Percentiles rank a stretch among this genome's conserved stretches.
Evolutionary conservation across 768 basidiomycete genomes (phyloP).

Genomic region (Termitomyces sp.): DNA sequence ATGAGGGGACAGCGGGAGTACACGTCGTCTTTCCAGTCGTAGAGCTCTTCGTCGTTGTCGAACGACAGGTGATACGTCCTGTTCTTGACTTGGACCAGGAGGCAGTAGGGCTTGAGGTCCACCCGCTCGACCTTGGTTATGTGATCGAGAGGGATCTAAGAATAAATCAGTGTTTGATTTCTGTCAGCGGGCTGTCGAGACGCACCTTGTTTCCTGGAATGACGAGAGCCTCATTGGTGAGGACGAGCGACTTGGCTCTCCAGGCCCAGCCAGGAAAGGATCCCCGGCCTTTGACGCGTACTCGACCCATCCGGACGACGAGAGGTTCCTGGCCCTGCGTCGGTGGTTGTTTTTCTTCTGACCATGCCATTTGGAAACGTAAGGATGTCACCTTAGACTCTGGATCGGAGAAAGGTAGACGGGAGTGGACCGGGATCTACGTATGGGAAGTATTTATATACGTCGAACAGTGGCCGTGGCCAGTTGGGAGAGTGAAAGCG

Average conservation of each 20-base stretch:
- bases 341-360: neutral
- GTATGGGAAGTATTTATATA: neutral
- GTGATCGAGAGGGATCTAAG: constrained; percentile 23
- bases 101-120: constrained; percentile 29
- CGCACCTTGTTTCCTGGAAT: constrained; percentile 15
- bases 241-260: constrained; percentile 14
- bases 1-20: constrained; percentile 33
- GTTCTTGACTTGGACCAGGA: constrained; percentile 26
- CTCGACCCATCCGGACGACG: constrained; percentile 10
- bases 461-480: neutral
- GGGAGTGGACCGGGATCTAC: neutral
- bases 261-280: constrained; percentile 14
- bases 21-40: constrained; percentile 43
- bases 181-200: neutral
- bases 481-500: neutral
- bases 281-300: constrained; percentile 13
- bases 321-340: neutral
- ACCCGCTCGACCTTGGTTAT: constrained; percentile 34
- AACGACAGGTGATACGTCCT: constrained; percentile 30
- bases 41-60: constrained; percentile 31
- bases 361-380: neutral
- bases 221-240: constrained; percentile 15
- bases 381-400: neutral
- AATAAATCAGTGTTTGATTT: neutral
- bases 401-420: neutral